Base-by-base conservation (phyloP, 2,329 filamentous ascomycete genomes). In the Ilyonectria sp. region DNA sequence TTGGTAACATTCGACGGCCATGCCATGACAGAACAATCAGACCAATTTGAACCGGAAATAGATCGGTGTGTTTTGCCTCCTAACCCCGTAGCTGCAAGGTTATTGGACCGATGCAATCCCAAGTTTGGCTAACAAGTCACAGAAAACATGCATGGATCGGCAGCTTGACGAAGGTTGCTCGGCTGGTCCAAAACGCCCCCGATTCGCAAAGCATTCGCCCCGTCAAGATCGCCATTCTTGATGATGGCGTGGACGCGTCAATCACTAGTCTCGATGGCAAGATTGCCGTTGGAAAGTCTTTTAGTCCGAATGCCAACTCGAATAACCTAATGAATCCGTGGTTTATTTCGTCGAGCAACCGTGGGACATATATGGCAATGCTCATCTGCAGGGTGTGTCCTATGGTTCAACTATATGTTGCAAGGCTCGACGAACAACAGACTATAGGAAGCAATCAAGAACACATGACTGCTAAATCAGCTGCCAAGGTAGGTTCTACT, bases 351-450 rank as follows among this genome's bases (percentile, higher is more conserved):
- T 50, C 47, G 21, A 50, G 47, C 21, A 50, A 50, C 23, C 47
- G 29, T 31, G 47, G 47, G 47, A 50, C 47, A 26, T 50, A 23
- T 26, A 50, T 50, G 47, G 47, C 47, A 8, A 50, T 29, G 47
- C 47, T 50, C 21, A 50, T 50, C 23, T 31, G 47, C 47, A 50
- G 47, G 23, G 10, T 50, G 17, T 50, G 47, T 29, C 47, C 19
- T 15, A 50, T 50, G 23, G 47, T 50, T 6, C 21, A 29, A 13
- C 26, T 50, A 15, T 50, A 26, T 50, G 47, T 50, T 3, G 47
- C 47, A 6, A 50, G 47, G 21, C 47, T 50, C 47, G 23, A 50
- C 47, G 21, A 50, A 29, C 47, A 23, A 6, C 47, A 29, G 17
- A 31, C 47, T 19, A 11, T 29, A 5, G 47, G 21, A 6, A 50